Evolutionary conservation across 2,329 filamentous ascomycete genomes (phyloP).

Genomic region (Colletotrichum incanum): DNA sequence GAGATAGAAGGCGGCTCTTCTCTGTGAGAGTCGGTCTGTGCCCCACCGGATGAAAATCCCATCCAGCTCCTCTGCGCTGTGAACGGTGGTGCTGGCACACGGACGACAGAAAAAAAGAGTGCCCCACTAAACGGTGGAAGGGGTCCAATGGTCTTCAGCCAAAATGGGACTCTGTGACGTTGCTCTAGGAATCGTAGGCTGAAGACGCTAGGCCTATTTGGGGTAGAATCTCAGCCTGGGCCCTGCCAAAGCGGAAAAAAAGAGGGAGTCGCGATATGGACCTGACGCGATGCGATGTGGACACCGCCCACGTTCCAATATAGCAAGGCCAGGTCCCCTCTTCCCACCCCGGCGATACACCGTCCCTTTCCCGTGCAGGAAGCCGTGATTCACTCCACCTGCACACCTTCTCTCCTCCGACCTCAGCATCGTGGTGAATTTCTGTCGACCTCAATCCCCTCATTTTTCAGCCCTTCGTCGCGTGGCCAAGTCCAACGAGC

Average conservation of each 20-base stretch:
- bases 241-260: constrained; percentile 25
- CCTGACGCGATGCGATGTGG: constrained; percentile 37
- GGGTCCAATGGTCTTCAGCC: constrained; percentile 32
- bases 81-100: neutral
- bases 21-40: constrained; percentile 26
- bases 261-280: constrained; percentile 36
- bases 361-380: constrained; percentile 41
- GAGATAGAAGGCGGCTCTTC: constrained; percentile 23
- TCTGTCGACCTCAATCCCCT: constrained; percentile 5
- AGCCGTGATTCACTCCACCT: constrained; percentile 41
- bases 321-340: constrained; percentile 37
- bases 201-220: constrained; percentile 21
- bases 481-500: neutral
- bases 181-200: constrained; percentile 36
- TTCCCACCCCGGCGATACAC: constrained; percentile 27
- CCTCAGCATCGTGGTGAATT: constrained; percentile 32
- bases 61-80: constrained; percentile 12
- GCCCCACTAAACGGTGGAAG: constrained; percentile 24
- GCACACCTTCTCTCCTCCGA: constrained; percentile 35
- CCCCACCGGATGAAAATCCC: constrained; percentile 41
- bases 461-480: neutral
- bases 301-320: constrained; percentile 40
- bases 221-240: neutral
- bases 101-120: neutral
- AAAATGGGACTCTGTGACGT: constrained; percentile 28